phyloP scores from a whole-genome alignment of 139 green algal genomes.

The Eudorina sp. region DNA sequence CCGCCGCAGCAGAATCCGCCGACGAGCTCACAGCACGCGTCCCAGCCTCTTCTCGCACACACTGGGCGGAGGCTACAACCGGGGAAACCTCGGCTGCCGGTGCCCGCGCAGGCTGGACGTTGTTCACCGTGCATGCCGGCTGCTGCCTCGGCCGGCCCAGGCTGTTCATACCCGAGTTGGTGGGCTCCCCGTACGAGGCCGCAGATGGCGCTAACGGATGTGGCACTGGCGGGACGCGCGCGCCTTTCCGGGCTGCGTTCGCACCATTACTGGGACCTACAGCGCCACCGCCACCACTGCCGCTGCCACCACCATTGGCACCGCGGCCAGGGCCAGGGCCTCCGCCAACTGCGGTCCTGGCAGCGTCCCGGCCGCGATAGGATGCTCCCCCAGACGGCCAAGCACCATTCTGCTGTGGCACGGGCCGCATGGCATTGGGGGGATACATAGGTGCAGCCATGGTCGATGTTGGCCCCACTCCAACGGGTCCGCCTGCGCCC shows the following conservation, averaged over 20 bases:
- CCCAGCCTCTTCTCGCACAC: no score
- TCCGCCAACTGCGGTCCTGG: not conserved
- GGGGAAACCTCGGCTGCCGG: not conserved
- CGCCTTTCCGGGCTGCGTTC: not conserved
- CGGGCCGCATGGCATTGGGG: not conserved
- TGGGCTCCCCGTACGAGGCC: not conserved
- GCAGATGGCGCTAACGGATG: not conserved
- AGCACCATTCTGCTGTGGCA: not conserved
- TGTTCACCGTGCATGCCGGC: not conserved
- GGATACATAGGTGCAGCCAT: not conserved
- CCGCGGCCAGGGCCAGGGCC: not conserved
- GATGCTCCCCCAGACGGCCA: not conserved
- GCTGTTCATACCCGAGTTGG: constrained; percentile 1
- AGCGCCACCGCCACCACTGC: not conserved
- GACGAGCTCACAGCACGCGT: no score
- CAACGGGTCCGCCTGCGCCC: not conserved
- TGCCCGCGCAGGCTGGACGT: not conserved
- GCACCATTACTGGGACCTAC: not conserved
- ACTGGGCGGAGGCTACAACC: no score
- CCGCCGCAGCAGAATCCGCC: no score
- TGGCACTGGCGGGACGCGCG: not conserved
- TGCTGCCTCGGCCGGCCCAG: constrained; percentile 26
- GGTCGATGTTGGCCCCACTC: no score
- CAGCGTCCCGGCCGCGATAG: not conserved
- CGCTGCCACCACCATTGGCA: not conserved